Evolutionary conservation across 441 rosid species (phyloP).

Genomic region (Breynia disticha): DNA sequence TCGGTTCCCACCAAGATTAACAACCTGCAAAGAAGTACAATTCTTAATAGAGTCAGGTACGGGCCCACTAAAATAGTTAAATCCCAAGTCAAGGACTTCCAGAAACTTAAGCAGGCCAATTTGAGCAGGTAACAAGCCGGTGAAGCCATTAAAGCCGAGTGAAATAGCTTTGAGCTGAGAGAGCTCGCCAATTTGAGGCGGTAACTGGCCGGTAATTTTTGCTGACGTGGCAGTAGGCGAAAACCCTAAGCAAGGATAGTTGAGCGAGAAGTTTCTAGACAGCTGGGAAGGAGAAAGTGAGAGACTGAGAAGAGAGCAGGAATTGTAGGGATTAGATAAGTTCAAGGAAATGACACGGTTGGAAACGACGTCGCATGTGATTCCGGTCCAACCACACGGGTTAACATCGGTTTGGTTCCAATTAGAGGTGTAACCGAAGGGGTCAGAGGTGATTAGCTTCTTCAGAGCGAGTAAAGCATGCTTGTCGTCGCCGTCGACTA

Average conservation of each 20-base stretch:
- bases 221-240: conserved; percentile 6
- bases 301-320: conserved; percentile 17
- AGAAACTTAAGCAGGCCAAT: conserved; percentile 29
- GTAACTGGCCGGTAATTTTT: conserved; percentile 30
- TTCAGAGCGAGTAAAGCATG: conserved; percentile 30
- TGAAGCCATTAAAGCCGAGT: conserved; percentile 32
- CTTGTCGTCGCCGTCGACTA: conserved; percentile 22
- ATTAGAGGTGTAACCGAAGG: conserved; percentile 26
- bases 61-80: conserved; percentile 30
- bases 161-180: conserved; percentile 32
- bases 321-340: conserved; percentile 15
- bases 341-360: conserved; percentile 28
- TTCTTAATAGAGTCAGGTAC: conserved; percentile 24
- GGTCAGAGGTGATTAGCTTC: conserved; percentile 29
- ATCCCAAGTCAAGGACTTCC: conserved; percentile 46
- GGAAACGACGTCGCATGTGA: conserved; percentile 27
- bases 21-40: conserved; percentile 25
- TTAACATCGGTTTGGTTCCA: conserved; percentile 31
- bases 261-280: conserved; percentile 26
- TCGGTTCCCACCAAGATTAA: conserved; percentile 36
- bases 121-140: conserved; percentile 31
- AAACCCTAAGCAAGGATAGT: conserved; percentile 27
- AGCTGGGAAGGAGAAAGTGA: conserved; percentile 3
- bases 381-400: conserved; percentile 34
- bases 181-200: conserved; percentile 27